A percentile compares a stretch with the other conserved stretches of the same genome.
Evolutionary conservation across 1,284 basidiomycete species (phyloP).

Genomic region (Tremellales sp.): DNA sequence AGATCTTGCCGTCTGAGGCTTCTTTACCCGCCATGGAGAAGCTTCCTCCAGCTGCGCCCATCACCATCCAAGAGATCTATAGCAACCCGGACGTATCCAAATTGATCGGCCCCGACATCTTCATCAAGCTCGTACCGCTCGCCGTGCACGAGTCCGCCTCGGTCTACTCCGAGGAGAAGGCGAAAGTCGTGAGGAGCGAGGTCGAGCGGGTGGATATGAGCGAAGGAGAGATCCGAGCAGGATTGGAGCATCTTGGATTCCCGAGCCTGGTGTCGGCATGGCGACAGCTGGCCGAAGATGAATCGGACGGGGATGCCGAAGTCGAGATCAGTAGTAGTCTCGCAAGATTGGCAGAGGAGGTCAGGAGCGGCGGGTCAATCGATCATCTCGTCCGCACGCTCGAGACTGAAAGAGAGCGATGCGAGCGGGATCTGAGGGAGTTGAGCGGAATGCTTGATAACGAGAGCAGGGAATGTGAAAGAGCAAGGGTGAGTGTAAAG

Average conservation of each 20-base stretch:
- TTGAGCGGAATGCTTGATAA: slow-evolving; percentile 64
- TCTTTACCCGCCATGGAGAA: slow-evolving; percentile 78
- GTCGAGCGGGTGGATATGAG: slow-evolving; percentile 80
- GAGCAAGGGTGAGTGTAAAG: slow-evolving; percentile 56
- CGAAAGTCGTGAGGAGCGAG: slow-evolving; percentile 86
- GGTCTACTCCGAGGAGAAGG: slow-evolving; percentile 98
- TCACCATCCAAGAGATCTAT: slow-evolving; percentile 92
- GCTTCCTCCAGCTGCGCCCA: slow-evolving; percentile 68
- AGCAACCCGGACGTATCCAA: slow-evolving; percentile 87
- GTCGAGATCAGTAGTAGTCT: slow-evolving; percentile 67
- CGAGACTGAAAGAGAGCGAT: slow-evolving; percentile 59
- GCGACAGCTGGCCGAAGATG: slow-evolving; percentile 68
- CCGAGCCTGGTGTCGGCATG: slow-evolving; percentile 72
- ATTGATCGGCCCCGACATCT: slow-evolving; percentile 89
- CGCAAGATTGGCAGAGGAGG: slow-evolving; percentile 71
- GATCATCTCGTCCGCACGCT: slow-evolving; percentile 58
- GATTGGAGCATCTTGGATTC: slow-evolving; percentile 77
- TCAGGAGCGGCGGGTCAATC: slow-evolving; percentile 59
- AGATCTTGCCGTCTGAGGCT: slow-evolving; percentile 77
- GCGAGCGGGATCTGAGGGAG: slow-evolving; percentile 60
- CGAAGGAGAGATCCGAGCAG: slow-evolving; percentile 74
- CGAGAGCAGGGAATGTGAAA: slow-evolving; percentile 78
- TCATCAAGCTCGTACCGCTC: slow-evolving; percentile 80
- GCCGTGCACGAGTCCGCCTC: slow-evolving; percentile 94
- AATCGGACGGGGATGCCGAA: slow-evolving; percentile 50